A percentile compares a stretch with the other conserved stretches of the same genome.
These are phyloP conservation scores for Phialophora chinensis DNA, from an alignment of 2,329 filamentous ascomycete species.

Conservation along the genomic window DNA sequence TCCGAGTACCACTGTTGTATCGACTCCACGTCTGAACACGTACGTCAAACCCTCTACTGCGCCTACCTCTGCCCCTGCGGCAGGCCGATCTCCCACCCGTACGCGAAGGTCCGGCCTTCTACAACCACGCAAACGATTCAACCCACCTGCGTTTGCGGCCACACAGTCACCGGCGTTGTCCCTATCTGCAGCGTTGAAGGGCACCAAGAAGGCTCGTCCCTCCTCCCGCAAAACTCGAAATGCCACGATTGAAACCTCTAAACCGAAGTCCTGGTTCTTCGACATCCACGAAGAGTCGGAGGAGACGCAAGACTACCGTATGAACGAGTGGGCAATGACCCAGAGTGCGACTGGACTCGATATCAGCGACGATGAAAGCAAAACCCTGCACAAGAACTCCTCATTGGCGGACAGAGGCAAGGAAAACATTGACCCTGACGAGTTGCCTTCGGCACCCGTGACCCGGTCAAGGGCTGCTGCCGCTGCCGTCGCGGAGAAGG, in stretches of 20 bases:
- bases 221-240: slow-evolving; percentile 36
- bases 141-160: slow-evolving; percentile 67
- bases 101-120: slow-evolving; percentile 74
- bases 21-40: slow-evolving; percentile 37
- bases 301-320: slow-evolving; percentile 87
- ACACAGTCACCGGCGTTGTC: slow-evolving; percentile 72
- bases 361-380: slow-evolving; percentile 82
- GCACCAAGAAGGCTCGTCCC: slow-evolving; percentile 54
- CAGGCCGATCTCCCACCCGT: slow-evolving; percentile 79
- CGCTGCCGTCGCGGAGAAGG: slow-evolving; percentile 33
- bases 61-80: slow-evolving; percentile 66
- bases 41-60: slow-evolving; percentile 46
- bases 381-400: slow-evolving; percentile 41
- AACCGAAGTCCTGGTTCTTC: slow-evolving; percentile 77
- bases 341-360: slow-evolving; percentile 82
- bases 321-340: slow-evolving; percentile 68
- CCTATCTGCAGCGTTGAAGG: slow-evolving; percentile 80
- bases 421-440: slow-evolving; percentile 83
- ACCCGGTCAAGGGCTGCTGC: slow-evolving; percentile 58
- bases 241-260: slow-evolving; percentile 62
- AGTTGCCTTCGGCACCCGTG: slow-evolving; percentile 60
- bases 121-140: slow-evolving; percentile 73
- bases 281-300: slow-evolving; percentile 92
- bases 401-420: slow-evolving; percentile 68
- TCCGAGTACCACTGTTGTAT: slow-evolving; percentile 32